Evolutionary conservation across 345 rosid species (phyloP).

Genomic region (Passiflora organensis): DNA sequence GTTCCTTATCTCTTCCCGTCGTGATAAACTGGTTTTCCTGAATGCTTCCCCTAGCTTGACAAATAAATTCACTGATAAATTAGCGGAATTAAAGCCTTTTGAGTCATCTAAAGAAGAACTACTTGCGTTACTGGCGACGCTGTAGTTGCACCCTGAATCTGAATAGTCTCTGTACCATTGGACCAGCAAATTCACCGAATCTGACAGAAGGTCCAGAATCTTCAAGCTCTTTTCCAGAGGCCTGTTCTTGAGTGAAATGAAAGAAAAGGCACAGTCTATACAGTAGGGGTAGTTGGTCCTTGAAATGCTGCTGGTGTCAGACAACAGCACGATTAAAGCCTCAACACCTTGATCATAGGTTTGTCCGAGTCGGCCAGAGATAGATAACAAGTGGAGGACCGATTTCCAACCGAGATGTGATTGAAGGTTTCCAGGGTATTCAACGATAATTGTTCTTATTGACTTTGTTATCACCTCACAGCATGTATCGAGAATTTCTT

Average conservation of each 20-base stretch:
- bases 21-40: constrained; percentile 66
- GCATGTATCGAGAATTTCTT: constrained; percentile 73
- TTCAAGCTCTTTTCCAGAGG: constrained; percentile 67
- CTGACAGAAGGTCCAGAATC: constrained; percentile 64
- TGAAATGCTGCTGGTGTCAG: constrained; percentile 43
- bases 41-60: constrained; percentile 78
- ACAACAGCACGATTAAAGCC: constrained; percentile 53
- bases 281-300: constrained; percentile 55
- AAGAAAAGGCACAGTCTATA: constrained; percentile 75
- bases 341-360: constrained; percentile 73
- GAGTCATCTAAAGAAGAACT: constrained; percentile 54
- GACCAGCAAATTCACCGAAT: constrained; percentile 44
- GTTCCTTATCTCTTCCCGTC: constrained; percentile 83
- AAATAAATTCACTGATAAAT: constrained; percentile 43
- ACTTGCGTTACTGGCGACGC: constrained; percentile 45
- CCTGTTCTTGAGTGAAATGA: constrained; percentile 62
- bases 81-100: constrained; percentile 26
- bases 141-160: constrained; percentile 37
- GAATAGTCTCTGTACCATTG: constrained; percentile 51
- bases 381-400: constrained; percentile 59
- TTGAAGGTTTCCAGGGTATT: constrained; percentile 56
- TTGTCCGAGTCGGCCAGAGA: constrained; percentile 64
- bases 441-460: constrained; percentile 52
- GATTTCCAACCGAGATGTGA: constrained; percentile 76
- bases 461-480: constrained; percentile 51